Evolutionary conservation across 345 rosid species (phyloP).

Genomic region (Bruguiera sexangula): DNA sequence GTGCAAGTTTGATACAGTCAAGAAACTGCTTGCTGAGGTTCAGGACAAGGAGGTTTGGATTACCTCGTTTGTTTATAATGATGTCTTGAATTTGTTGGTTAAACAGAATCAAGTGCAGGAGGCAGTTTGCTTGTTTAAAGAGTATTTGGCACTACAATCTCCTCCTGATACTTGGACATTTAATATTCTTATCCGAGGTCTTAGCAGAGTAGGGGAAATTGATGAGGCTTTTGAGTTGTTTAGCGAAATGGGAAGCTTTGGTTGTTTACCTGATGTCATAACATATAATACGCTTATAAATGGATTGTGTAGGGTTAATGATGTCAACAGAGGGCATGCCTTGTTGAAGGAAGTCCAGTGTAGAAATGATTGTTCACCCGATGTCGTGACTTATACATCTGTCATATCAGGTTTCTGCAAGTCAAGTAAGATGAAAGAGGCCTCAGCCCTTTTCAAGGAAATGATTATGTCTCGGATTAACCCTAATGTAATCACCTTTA

Average conservation of each 20-base stretch:
- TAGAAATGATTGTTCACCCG: slow-evolving; percentile 36
- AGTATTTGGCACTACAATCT: slow-evolving; percentile 38
- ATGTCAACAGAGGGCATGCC: slow-evolving; percentile 46
- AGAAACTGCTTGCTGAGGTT: slow-evolving; percentile 49
- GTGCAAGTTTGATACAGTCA: slow-evolving; percentile 43
- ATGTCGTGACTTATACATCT: slow-evolving; percentile 70
- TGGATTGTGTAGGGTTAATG: slow-evolving; percentile 61
- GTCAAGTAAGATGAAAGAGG: slow-evolving; percentile 60
- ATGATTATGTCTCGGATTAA: slow-evolving; percentile 47
- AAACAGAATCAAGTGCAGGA: slow-evolving; percentile 45
- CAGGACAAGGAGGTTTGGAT: slow-evolving; percentile 35
- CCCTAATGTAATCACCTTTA: slow-evolving; percentile 57
- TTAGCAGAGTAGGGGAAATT: slow-evolving; percentile 48
- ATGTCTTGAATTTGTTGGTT: slow-evolving; percentile 56
- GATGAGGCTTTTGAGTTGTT: slow-evolving; percentile 53
- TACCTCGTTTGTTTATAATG: slow-evolving; percentile 39
- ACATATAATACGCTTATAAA: slow-evolving; percentile 73
- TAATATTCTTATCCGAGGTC: slow-evolving; percentile 72
- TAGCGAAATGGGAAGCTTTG: slow-evolving; percentile 50
- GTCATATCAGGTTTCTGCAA: slow-evolving; percentile 74
- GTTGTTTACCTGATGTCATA: slow-evolving; percentile 59
- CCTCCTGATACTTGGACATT: slow-evolving; percentile 63
- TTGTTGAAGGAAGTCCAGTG: slow-evolving; percentile 48
- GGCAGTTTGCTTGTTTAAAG: slow-evolving; percentile 52
- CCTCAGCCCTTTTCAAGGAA: slow-evolving; percentile 51